A percentile compares a stretch with the other conserved stretches of the same genome.
These are phyloP conservation scores for Euptelea pleiosperma DNA, from an alignment of 164 flowering plant genomes.

Conservation along the genomic window DNA sequence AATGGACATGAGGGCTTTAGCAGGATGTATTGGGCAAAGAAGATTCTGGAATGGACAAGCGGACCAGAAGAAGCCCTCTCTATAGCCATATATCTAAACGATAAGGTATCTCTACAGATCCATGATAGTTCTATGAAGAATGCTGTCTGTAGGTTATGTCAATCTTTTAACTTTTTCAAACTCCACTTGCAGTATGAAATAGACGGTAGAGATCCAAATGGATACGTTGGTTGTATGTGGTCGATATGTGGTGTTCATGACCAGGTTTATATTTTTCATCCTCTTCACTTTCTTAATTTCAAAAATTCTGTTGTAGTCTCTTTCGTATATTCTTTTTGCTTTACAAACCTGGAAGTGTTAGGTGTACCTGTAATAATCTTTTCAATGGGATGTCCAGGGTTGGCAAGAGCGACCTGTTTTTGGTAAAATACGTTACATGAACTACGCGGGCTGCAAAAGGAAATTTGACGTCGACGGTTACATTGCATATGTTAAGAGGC, in stretches of 20 bases:
- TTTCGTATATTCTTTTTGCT: no score
- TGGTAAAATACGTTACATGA: slow-evolving; percentile 93
- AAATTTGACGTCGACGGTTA: slow-evolving; percentile 93
- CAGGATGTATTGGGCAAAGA: slow-evolving; percentile 99
- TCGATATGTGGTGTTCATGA: slow-evolving; percentile 96
- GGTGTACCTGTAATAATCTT: no score
- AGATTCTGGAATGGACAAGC: slow-evolving; percentile 94
- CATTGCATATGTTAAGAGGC: slow-evolving; percentile 57
- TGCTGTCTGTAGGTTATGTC: no score
- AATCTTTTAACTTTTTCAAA: no score
- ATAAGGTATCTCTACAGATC: slow-evolving; percentile 51
- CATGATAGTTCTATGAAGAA: neutral
- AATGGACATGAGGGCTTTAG: slow-evolving; percentile 1
- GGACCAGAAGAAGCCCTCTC: slow-evolving; percentile 91
- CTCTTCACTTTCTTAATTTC: no score
- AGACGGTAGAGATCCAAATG: slow-evolving; percentile 95
- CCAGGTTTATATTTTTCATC: slow-evolving; percentile 48
- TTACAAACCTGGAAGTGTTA: no score
- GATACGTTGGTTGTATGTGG: slow-evolving; percentile 99
- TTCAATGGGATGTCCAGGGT: slow-evolving; percentile 43
- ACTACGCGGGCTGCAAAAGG: slow-evolving; percentile 92
- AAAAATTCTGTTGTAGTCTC: no score
- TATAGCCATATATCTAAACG: slow-evolving; percentile 70
- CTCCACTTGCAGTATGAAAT: slow-evolving; percentile 81
- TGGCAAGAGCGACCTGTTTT: slow-evolving; percentile 86